phyloP scores from a whole-genome alignment of 495 filamentous ascomycete species.

The Hyaloscypha variabilis region DNA sequence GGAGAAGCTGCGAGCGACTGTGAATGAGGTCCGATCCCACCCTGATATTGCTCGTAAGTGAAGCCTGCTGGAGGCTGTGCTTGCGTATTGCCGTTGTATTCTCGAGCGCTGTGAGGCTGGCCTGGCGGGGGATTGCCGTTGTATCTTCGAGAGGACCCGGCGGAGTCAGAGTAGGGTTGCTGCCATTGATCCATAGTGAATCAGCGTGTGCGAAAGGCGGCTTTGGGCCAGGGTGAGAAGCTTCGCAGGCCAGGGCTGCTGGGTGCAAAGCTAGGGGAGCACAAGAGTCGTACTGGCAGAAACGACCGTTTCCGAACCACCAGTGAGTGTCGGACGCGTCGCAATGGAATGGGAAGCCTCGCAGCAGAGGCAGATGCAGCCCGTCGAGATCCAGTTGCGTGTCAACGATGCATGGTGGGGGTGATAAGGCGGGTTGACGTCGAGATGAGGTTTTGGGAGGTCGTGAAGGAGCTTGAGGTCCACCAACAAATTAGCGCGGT shows the following conservation, averaged over 20 bases:
- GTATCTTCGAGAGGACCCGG: conserved; percentile 49
- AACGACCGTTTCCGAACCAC: conserved; percentile 16
- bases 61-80: conserved; percentile 65
- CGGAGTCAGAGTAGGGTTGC: conserved; percentile 50
- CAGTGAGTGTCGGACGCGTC: conserved; percentile 27
- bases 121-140: conserved; percentile 45
- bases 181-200: conserved; percentile 59
- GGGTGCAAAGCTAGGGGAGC: conserved; percentile 17
- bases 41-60: conserved; percentile 75
- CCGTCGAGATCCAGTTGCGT: conserved; percentile 15
- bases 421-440: conserved; percentile 11
- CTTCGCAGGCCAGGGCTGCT: conserved; percentile 4
- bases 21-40: conserved; percentile 49
- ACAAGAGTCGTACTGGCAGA: conserved; percentile 15
- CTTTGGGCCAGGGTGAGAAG: conserved; percentile 1
- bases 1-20: conserved; percentile 66
- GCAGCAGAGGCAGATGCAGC: conserved; percentile 31
- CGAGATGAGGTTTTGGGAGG: conserved; percentile 9
- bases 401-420: conserved; percentile 29
- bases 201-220: conserved; percentile 4
- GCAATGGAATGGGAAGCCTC: conserved; percentile 23
- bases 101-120: conserved; percentile 39
- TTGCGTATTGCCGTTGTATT: conserved; percentile 50
- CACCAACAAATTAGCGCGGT: conserved; percentile 20
- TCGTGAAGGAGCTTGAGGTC: conserved; percentile 13